Conservation (phyloP, 306 rosid species). For the Purshia tridentata region DNA sequence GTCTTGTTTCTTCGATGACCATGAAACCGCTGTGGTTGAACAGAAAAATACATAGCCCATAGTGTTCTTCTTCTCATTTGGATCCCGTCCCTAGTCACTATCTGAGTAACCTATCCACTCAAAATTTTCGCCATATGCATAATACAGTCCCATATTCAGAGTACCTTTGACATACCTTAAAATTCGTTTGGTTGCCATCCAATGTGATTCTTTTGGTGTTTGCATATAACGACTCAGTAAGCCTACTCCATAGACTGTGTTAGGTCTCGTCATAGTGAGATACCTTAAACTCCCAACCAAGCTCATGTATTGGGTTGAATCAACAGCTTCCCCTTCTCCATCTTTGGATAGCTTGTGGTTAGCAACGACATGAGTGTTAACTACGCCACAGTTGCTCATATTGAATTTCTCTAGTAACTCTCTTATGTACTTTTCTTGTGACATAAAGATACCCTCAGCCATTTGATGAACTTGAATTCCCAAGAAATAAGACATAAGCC, state of each 20-base stretch:
- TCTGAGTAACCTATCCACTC: background rate
- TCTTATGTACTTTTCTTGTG: background rate
- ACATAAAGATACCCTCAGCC: background rate
- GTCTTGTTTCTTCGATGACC: background rate
- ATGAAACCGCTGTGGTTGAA: background rate
- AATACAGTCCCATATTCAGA: background rate
- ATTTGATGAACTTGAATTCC: background rate
- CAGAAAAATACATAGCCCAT: background rate
- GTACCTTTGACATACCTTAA: background rate
- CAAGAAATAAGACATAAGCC: background rate
- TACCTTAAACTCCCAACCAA: background rate
- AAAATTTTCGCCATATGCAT: background rate
- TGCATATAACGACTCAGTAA: background rate
- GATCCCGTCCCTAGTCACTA: background rate
- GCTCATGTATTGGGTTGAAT: background rate
- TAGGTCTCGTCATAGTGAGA: background rate
- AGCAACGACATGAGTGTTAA: background rate
- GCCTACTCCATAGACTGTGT: background rate
- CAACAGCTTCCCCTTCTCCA: background rate
- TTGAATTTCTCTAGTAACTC: background rate
- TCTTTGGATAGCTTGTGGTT: background rate
- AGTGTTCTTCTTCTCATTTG: background rate
- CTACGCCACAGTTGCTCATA: background rate
- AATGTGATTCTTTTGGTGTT: background rate
- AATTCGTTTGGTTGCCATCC: background rate